phyloP scores from a whole-genome alignment of 1,139 yeast species.

The Pichia sp. region DNA sequence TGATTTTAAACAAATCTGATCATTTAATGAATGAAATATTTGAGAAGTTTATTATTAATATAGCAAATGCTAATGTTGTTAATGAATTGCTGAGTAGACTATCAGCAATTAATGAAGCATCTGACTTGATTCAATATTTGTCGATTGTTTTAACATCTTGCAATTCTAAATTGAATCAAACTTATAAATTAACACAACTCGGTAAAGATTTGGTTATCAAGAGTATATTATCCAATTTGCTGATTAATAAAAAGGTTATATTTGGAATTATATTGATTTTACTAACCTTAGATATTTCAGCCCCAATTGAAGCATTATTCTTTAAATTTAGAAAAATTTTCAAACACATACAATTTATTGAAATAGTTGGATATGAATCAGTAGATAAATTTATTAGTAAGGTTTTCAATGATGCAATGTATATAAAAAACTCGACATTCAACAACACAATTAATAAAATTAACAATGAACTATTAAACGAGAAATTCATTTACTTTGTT shows the following conservation, averaged over 20 bases:
- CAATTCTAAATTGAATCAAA: slow-evolving; percentile 16
- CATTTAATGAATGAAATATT: slow-evolving; percentile 31
- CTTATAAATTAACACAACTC: slow-evolving; percentile 20
- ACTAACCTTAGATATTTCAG: slow-evolving; percentile 34
- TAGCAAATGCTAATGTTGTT: slow-evolving; percentile 22
- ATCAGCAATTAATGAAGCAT: slow-evolving; percentile 22
- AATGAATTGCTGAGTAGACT: slow-evolving; percentile 22
- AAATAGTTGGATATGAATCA: slow-evolving; percentile 4
- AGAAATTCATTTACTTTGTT: slow-evolving; percentile 23
- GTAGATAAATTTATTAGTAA: slow-evolving; percentile 14
- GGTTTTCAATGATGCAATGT: slow-evolving; percentile 18
- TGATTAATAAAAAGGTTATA: slow-evolving; percentile 25
- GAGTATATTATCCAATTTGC: slow-evolving; percentile 21
- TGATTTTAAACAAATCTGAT: background rate
- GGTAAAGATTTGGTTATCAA: slow-evolving; percentile 21
- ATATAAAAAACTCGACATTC: slow-evolving; percentile 24
- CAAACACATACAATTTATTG: slow-evolving; percentile 13
- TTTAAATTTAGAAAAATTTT: slow-evolving; percentile 13
- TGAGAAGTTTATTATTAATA: slow-evolving; percentile 27
- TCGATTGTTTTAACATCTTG: slow-evolving; percentile 23
- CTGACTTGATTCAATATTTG: slow-evolving; percentile 25
- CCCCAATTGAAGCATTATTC: slow-evolving; percentile 27
- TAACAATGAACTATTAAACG: slow-evolving; percentile 14
- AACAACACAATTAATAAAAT: slow-evolving; percentile 18
- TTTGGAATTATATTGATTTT: slow-evolving; percentile 33